Percentiles rank a stretch among this genome's conserved stretches.
Conservation (phyloP, 1,284 basidiomycete species). For the Fomitopsis palustris region DNA sequence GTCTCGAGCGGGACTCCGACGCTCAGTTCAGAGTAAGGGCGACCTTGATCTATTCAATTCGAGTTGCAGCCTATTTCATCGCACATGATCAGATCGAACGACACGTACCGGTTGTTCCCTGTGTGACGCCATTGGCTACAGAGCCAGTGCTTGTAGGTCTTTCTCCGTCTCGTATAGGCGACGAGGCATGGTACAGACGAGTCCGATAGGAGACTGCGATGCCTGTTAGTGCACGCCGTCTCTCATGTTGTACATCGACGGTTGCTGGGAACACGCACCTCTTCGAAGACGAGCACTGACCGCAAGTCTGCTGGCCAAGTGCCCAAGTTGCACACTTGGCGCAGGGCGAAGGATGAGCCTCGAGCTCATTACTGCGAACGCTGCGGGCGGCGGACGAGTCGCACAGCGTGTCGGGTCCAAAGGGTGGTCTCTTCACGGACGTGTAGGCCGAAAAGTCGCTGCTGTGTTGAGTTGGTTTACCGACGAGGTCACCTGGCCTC, state of each 20-base stretch:
- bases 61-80: not conserved
- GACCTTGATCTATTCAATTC: constrained; percentile 35
- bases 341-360: constrained; percentile 1
- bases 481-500: constrained; percentile 7
- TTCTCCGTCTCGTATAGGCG: constrained; percentile 18
- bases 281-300: not conserved
- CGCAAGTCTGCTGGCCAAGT: constrained; percentile 3
- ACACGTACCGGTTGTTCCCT: constrained; percentile 20
- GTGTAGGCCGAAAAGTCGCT: not conserved
- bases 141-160: constrained; percentile 12
- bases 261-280: not conserved
- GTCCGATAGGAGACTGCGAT: constrained; percentile 20
- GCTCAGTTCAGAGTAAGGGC: constrained; percentile 70
- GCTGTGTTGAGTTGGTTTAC: not conserved
- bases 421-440: not conserved
- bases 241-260: not conserved
- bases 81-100: constrained; percentile 2
- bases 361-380: constrained; percentile 5
- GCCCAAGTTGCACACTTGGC: not conserved
- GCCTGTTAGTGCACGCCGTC: not conserved
- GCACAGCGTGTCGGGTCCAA: not conserved
- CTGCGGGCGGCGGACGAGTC: not conserved
- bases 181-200: constrained; percentile 23
- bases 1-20: constrained; percentile 76
- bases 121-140: constrained; percentile 13